Evolutionary conservation across 208 protist species (phyloP).

Genomic region (Trypanosomatidae sp.): DNA sequence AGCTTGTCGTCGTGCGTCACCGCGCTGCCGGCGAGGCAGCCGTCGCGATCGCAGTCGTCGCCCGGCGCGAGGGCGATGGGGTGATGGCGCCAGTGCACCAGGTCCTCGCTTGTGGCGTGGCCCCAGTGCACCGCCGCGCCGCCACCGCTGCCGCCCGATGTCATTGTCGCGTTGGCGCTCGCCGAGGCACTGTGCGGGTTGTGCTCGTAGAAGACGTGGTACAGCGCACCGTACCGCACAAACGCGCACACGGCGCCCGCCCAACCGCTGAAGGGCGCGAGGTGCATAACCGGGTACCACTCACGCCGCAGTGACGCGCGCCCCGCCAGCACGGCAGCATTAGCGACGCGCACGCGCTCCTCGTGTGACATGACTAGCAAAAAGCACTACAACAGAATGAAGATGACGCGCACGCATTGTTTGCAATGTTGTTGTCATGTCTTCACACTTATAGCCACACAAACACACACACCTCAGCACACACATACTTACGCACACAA

Average conservation of each 20-base stretch:
- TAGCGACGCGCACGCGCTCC: slow-evolving; percentile 17
- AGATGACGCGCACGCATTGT: no score
- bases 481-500: no score
- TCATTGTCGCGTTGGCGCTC: no score
- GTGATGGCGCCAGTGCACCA: slow-evolving; percentile 48
- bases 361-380: slow-evolving; percentile 46
- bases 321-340: slow-evolving; percentile 19
- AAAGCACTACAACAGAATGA: no score
- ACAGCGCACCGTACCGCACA: slow-evolving; percentile 32
- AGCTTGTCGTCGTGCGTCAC: slow-evolving; percentile 37
- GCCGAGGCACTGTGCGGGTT: slow-evolving; percentile 21
- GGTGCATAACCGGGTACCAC: slow-evolving; percentile 38
- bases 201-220: slow-evolving; percentile 57
- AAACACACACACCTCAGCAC: no score
- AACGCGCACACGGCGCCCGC: slow-evolving; percentile 36
- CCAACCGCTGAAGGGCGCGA: slow-evolving; percentile 30
- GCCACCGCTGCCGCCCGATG: no score
- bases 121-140: slow-evolving; percentile 71
- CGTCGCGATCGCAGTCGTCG: slow-evolving; percentile 44
- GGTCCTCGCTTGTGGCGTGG: slow-evolving; percentile 38
- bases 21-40: slow-evolving; percentile 30
- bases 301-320: slow-evolving; percentile 20
- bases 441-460: no score
- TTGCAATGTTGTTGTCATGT: no score
- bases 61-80: slow-evolving; percentile 38